phyloP scores from a whole-genome alignment of 208 protist species.

The Leishmania amazonensis region DNA sequence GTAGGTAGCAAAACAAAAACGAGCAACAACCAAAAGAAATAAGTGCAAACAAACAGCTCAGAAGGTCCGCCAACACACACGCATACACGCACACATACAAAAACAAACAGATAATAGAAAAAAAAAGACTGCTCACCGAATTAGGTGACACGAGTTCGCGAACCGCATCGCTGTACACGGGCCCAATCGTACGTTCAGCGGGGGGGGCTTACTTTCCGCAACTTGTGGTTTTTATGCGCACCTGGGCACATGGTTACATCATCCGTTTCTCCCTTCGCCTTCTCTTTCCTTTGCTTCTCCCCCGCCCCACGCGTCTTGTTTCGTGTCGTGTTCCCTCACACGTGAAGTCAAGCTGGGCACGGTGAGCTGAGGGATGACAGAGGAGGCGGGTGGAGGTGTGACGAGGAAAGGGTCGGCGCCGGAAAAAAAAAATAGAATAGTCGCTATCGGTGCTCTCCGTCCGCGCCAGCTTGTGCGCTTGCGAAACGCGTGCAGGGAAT shows the following conservation, averaged over 20 bases:
- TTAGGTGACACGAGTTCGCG: not conserved
- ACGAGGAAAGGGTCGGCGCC: not conserved
- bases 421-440: not conserved
- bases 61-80: not conserved
- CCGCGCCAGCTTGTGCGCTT: not conserved
- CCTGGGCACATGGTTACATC: not conserved
- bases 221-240: not conserved
- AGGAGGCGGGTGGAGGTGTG: not conserved
- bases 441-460: not conserved
- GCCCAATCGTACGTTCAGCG: not conserved
- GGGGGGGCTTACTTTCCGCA: not conserved
- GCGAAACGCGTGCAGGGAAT: not conserved
- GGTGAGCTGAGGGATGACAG: not conserved
- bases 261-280: not conserved
- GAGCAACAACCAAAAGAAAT: not conserved
- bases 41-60: not conserved
- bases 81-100: not conserved
- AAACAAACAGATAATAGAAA: not conserved
- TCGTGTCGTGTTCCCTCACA: not conserved
- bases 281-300: not conserved
- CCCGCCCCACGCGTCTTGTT: not conserved
- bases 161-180: not conserved
- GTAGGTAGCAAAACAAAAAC: not conserved
- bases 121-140: not conserved
- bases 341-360: not conserved